These are phyloP conservation scores for Beauveria caledonica DNA, from an alignment of 2,329 filamentous ascomycete genomes.

Conservation along the genomic window DNA sequence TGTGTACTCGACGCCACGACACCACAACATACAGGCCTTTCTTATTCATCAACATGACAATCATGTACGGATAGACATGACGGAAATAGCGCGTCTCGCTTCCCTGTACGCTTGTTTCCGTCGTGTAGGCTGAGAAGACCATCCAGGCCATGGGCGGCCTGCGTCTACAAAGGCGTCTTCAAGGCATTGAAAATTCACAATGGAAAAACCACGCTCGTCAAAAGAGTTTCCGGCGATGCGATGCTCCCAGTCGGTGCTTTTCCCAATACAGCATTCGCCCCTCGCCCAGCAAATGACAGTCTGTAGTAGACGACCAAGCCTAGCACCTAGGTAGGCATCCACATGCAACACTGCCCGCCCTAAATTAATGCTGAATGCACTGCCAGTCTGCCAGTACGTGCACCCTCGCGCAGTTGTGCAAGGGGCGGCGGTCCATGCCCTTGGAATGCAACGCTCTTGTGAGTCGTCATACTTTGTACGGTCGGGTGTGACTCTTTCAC, in stretches of 20 bases:
- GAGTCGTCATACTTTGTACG: neutral
- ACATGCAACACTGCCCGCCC: neutral
- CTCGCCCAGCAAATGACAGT: constrained; percentile 1
- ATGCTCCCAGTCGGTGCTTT: neutral
- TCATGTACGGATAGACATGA: too few species aligned
- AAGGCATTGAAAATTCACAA: too few species aligned
- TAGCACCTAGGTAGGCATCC: too few species aligned
- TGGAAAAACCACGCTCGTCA: neutral
- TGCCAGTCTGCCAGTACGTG: neutral
- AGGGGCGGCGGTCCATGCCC: too few species aligned
- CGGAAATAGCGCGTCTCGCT: neutral
- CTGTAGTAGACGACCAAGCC: constrained; percentile 4
- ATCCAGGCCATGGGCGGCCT: neutral
- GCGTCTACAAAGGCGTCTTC: neutral
- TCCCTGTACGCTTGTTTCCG: neutral
- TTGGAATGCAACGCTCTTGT: neutral
- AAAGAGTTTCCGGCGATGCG: neutral
- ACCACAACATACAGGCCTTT: too few species aligned
- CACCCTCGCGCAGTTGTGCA: neutral
- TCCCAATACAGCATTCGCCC: neutral
- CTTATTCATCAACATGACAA: too few species aligned
- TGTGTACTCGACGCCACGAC: neutral
- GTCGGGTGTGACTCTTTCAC: neutral
- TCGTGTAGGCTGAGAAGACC: neutral
- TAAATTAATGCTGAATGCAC: neutral